phyloP scores from a whole-genome alignment of 441 rosid species.

The Mallotus japonicus region DNA sequence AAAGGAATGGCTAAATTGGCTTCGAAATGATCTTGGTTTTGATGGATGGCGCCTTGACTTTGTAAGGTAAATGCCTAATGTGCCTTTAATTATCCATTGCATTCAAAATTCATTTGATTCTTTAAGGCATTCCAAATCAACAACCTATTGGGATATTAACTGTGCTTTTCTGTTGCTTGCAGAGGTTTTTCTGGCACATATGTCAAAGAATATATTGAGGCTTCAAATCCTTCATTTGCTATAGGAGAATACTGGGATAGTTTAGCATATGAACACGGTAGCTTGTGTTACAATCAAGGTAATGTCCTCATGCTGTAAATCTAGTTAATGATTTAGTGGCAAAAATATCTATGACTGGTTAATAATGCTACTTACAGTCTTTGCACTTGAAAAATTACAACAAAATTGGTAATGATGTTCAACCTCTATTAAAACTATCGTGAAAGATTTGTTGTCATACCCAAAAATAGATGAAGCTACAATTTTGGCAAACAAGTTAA shows the following conservation, averaged over 20 bases:
- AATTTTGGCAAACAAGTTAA: background rate
- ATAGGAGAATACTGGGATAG: conserved; percentile 62
- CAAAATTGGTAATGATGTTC: background rate
- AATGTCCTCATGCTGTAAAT: conserved; percentile 6
- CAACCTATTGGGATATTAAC: conserved; percentile 1
- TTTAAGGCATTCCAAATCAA: background rate
- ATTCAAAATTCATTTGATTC: background rate
- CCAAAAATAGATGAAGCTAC: background rate
- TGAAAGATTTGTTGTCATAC: background rate
- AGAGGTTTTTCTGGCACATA: conserved; percentile 52
- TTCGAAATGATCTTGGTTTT: conserved; percentile 40
- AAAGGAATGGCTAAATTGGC: conserved; percentile 51
- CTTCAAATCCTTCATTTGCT: conserved; percentile 50
- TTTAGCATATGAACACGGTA: conserved; percentile 47
- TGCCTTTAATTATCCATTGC: background rate
- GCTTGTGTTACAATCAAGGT: conserved; percentile 58
- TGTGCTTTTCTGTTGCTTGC: conserved; percentile 15
- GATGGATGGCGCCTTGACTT: conserved; percentile 59
- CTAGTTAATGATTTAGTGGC: background rate
- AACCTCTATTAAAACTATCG: background rate
- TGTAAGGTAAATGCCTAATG: conserved; percentile 36
- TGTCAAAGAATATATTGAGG: conserved; percentile 51
- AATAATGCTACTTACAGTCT: too few relatives aligned
- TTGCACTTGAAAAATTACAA: background rate
- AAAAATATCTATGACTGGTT: background rate